Conservation (phyloP, 2,329 filamentous ascomycete genomes). For the Exophiala dermatitidis region DNA sequence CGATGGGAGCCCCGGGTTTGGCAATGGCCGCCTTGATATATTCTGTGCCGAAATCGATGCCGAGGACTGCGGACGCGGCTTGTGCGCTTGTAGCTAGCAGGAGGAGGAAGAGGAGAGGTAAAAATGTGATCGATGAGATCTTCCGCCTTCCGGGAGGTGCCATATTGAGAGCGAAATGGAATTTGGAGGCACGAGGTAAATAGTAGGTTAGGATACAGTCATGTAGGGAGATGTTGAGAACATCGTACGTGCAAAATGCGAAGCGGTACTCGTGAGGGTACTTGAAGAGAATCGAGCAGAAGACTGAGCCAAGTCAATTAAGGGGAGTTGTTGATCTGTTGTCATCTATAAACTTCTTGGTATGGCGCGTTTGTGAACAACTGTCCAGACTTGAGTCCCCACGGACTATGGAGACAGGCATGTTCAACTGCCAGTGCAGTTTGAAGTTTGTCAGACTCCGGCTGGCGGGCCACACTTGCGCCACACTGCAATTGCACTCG, state of each 20-base stretch:
- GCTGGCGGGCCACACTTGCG: no score
- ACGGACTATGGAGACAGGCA: background rate
- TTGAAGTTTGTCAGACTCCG: no score
- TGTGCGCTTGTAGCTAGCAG: constrained; percentile 51
- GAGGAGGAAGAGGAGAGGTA: constrained; percentile 46
- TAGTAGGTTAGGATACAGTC: background rate
- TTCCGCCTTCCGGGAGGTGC: constrained; percentile 41
- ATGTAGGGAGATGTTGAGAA: background rate
- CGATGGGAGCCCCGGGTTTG: constrained; percentile 92
- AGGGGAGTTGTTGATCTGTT: background rate
- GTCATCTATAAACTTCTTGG: background rate
- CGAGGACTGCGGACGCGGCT: constrained; percentile 70
- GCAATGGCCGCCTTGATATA: constrained; percentile 95
- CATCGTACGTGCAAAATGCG: background rate
- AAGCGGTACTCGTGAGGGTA: background rate
- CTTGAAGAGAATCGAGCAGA: background rate
- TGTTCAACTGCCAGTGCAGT: background rate
- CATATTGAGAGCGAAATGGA: constrained; percentile 32
- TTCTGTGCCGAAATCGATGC: constrained; percentile 89
- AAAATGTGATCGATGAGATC: constrained; percentile 37
- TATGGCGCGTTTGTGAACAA: background rate
- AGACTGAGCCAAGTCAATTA: background rate
- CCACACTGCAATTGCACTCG: no score
- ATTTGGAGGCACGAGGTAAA: background rate
- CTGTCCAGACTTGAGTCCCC: background rate